Evolutionary conservation across 1,284 basidiomycete genomes (phyloP).

Genomic region (Ceratobasidium papillatum): DNA sequence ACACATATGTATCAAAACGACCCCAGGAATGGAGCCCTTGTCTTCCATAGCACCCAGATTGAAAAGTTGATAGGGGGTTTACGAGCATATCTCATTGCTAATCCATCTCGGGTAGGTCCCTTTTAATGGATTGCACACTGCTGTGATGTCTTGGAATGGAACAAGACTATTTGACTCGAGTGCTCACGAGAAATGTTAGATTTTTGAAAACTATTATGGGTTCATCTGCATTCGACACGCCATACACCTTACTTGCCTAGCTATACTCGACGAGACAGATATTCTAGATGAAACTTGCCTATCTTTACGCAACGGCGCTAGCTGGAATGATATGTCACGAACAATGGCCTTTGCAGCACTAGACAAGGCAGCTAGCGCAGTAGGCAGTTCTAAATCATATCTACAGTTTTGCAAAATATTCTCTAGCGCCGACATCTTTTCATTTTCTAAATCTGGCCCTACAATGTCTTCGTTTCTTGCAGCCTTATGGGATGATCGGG

Average conservation of each 20-base stretch:
- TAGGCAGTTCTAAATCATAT: no score
- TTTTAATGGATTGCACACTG: no score
- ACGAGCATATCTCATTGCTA: no score
- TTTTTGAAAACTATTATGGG: constrained; percentile 9
- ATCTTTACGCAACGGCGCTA: background rate
- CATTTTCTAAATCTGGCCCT: background rate
- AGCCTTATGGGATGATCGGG: constrained; percentile 2
- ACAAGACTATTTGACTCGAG: no score
- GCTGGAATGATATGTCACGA: background rate
- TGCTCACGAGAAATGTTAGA: background rate
- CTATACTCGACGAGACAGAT: background rate
- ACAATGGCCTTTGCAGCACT: background rate
- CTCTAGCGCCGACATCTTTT: background rate
- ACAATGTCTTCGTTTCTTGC: background rate
- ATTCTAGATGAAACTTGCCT: background rate
- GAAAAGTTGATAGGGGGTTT: no score
- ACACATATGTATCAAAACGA: no score
- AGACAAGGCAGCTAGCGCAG: background rate
- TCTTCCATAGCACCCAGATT: no score
- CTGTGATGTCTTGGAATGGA: no score
- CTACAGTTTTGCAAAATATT: background rate
- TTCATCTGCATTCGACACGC: constrained; percentile 1
- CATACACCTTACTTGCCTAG: background rate
- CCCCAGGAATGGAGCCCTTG: no score
- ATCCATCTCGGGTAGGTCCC: no score